These are phyloP conservation scores for Penicillium sclerotiorum DNA, from an alignment of 2,329 filamentous ascomycete genomes.

Conservation along the genomic window DNA sequence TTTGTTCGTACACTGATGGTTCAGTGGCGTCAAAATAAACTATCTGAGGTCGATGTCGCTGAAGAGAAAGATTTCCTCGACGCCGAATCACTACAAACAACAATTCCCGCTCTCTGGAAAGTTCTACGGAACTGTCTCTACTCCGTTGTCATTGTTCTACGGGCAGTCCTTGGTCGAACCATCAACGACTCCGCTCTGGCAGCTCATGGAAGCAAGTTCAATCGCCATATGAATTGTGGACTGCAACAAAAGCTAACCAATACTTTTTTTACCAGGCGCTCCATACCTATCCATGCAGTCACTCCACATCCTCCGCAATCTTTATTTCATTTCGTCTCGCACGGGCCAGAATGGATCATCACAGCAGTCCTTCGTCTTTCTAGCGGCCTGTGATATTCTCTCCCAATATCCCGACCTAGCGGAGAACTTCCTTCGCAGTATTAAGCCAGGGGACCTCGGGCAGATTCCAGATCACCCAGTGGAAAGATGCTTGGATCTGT, in stretches of 20 bases:
- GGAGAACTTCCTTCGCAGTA: slow-evolving; percentile 67
- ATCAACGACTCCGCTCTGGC: slow-evolving; percentile 61
- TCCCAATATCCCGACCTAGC: slow-evolving; percentile 68
- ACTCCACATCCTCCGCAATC: slow-evolving; percentile 71
- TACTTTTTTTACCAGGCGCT: slow-evolving; percentile 49
- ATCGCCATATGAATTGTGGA: neutral
- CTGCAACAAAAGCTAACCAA: neutral
- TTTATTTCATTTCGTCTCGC: slow-evolving; percentile 80
- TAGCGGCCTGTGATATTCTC: slow-evolving; percentile 80
- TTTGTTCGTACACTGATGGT: slow-evolving; percentile 69
- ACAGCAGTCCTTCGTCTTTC: slow-evolving; percentile 80
- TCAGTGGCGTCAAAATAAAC: slow-evolving; percentile 73
- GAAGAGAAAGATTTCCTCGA: slow-evolving; percentile 67
- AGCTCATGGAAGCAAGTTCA: slow-evolving; percentile 51
- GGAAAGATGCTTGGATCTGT: slow-evolving; percentile 76
- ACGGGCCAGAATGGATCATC: slow-evolving; percentile 75
- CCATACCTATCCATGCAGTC: slow-evolving; percentile 70
- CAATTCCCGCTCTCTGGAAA: slow-evolving; percentile 73
- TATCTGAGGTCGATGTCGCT: slow-evolving; percentile 71
- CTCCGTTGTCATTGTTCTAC: slow-evolving; percentile 71
- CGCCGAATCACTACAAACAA: slow-evolving; percentile 65
- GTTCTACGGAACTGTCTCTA: slow-evolving; percentile 76
- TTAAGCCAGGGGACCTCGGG: slow-evolving; percentile 58
- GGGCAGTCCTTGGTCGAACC: slow-evolving; percentile 69
- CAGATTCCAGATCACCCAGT: slow-evolving; percentile 65